Base-by-base conservation (phyloP, 805 yeast species). In the Vanderwaltozyma verrucispora region DNA sequence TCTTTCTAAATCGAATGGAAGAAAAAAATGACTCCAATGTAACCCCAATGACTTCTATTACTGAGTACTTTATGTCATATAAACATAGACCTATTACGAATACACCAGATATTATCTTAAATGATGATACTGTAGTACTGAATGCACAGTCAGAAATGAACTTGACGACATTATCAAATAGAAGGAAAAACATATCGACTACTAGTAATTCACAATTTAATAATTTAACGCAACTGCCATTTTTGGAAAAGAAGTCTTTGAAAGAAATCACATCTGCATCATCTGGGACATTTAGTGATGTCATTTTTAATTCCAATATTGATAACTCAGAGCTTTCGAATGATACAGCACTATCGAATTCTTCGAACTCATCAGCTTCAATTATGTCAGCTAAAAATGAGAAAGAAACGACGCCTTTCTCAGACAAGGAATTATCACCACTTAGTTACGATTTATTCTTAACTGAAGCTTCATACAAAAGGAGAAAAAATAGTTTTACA, bases 271-370 rank as follows among this genome's bases (percentile, higher is more conserved):
- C n/a, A 8, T 43, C 50, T 10, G 49, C 54, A 2, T 28, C 46
- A 1, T 35, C 48, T 25, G 54, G 53, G 11, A 47, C 48, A 43
- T 50, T 47, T 30, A 46, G 51, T 31, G 50, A 50, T 13, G 41
- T 48, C 25, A 41, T 50, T 40, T 50, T 50, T 28, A 38, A 37
- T 8, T 4, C 5, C 4, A 9, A 20, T 30, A 31, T 24, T 13
- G 24, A 29, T n/a, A 29, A 35, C n/a, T n/a, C n/a, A n/a, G n/a
- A n/a, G n/a, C n/a, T n/a, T n/a, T n/a, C n/a, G n/a, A n/a, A n/a
- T n/a, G n/a, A n/a, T n/a, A n/a, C n/a, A n/a, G n/a, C n/a, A n/a
- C n/a, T n/a, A n/a, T n/a, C n/a, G n/a, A n/a, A n/a, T n/a, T n/a
- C n/a, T n/a, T 30, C 30, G 27, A 20, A 16, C 3, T 13, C 10